phyloP scores from a whole-genome alignment of 2,329 filamentous ascomycete genomes.

The Nemania sp. region DNA sequence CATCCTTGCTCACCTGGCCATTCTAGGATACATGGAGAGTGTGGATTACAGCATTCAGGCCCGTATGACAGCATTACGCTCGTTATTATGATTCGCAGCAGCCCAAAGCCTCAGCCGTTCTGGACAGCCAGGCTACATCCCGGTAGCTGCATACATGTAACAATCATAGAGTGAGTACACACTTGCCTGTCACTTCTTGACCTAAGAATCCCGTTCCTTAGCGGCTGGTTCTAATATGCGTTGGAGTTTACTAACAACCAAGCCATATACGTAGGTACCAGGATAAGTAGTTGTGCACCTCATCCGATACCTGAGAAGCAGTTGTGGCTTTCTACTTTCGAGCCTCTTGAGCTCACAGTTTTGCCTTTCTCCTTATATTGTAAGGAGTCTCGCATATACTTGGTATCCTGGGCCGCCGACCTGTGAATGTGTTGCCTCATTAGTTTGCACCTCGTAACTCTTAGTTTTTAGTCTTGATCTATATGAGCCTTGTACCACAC shows the following conservation, averaged over 20 bases:
- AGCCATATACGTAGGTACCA: neutral
- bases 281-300: too few species aligned
- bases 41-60: conserved; percentile 9
- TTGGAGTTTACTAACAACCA: conserved; percentile 7
- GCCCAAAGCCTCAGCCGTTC: conserved; percentile 24
- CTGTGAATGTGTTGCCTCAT: too few species aligned
- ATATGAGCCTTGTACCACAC: conserved; percentile 35
- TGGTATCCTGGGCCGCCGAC: too few species aligned
- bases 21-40: conserved; percentile 5
- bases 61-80: conserved; percentile 22
- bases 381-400: too few species aligned
- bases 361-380: too few species aligned
- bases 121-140: conserved; percentile 13
- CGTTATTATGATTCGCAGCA: conserved; percentile 10
- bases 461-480: neutral
- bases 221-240: neutral
- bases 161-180: conserved; percentile 8
- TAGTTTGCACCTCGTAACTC: too few species aligned
- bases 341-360: too few species aligned
- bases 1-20: conserved; percentile 12
- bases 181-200: neutral
- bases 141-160: conserved; percentile 20
- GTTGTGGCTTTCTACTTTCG: too few species aligned
- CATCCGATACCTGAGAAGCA: too few species aligned
- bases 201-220: neutral